Percentiles rank a stretch among this genome's conserved stretches.
phyloP scores from a whole-genome alignment of 345 rosid genomes.

The Orychophragmus violaceus region DNA sequence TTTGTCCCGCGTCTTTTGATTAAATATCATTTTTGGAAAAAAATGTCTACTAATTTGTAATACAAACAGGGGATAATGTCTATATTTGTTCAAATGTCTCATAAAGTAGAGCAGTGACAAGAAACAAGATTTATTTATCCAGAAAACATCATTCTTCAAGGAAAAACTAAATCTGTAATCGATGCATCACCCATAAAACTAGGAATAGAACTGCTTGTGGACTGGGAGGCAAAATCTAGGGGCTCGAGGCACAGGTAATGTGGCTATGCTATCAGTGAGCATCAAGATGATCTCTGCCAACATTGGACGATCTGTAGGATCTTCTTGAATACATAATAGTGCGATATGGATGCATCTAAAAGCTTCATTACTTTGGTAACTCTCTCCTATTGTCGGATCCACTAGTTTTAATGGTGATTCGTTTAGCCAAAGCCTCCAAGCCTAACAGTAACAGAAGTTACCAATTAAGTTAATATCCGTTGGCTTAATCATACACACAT shows the following conservation, averaged over 20 bases:
- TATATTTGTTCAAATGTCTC: neutral
- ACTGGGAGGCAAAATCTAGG: neutral
- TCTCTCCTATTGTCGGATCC: neutral
- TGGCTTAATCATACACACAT: neutral
- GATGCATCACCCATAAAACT: neutral
- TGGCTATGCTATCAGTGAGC: neutral
- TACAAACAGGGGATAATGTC: too few species aligned
- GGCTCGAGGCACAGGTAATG: neutral
- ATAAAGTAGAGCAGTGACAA: neutral
- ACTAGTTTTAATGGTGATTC: neutral
- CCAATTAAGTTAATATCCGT: neutral
- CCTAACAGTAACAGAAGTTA: neutral
- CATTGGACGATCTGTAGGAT: neutral
- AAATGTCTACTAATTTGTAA: too few species aligned
- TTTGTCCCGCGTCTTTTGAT: too few species aligned
- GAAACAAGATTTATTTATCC: neutral
- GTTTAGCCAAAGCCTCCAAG: constrained; percentile 3
- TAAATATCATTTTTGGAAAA: too few species aligned
- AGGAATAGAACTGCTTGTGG: neutral
- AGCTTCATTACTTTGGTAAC: neutral
- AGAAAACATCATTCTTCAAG: neutral
- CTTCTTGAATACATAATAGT: neutral
- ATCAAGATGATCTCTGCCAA: neutral
- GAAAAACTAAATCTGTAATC: neutral
- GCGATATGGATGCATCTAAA: neutral